Conservation (phyloP, 1,284 basidiomycete species). For the Boletellus deceptivus region DNA sequence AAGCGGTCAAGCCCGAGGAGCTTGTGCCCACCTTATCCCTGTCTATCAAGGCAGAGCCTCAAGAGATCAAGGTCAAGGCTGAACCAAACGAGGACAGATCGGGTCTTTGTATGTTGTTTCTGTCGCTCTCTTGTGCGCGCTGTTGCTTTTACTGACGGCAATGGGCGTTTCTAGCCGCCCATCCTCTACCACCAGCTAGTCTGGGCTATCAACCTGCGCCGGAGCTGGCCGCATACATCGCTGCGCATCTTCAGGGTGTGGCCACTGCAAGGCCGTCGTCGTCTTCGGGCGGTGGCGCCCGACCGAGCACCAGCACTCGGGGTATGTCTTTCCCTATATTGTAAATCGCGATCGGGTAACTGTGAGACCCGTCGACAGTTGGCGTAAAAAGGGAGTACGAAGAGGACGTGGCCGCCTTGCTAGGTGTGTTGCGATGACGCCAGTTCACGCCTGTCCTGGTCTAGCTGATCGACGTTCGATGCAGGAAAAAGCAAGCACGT, state of each 20-base stretch:
- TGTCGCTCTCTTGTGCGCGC: background rate
- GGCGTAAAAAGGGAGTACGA: slow-evolving; percentile 18
- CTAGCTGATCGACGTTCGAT: background rate
- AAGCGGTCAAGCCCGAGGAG: slow-evolving; percentile 1
- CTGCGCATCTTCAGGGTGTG: background rate
- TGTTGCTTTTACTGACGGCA: background rate
- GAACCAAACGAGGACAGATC: background rate
- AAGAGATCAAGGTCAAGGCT: slow-evolving; percentile 15
- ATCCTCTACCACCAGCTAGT: background rate
- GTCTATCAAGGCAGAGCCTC: slow-evolving; percentile 12
- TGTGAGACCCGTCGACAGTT: background rate
- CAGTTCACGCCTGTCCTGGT: background rate
- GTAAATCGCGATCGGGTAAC: background rate
- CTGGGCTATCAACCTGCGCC: slow-evolving; percentile 6
- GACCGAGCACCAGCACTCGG: background rate
- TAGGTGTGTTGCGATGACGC: slow-evolving; percentile 24
- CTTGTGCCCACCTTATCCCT: background rate
- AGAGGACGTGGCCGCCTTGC: slow-evolving; percentile 2
- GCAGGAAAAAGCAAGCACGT: background rate
- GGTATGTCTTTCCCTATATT: slow-evolving; percentile 1
- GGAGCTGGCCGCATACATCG: slow-evolving; percentile 10
- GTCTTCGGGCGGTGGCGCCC: background rate
- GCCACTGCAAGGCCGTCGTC: background rate
- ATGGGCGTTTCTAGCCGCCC: background rate
- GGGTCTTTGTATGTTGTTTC: background rate